Percentiles rank a stretch among this genome's conserved stretches.
Evolutionary conservation across 2,329 filamentous ascomycete species (phyloP).

Genomic region (Apiospora rasikravindrae): DNA sequence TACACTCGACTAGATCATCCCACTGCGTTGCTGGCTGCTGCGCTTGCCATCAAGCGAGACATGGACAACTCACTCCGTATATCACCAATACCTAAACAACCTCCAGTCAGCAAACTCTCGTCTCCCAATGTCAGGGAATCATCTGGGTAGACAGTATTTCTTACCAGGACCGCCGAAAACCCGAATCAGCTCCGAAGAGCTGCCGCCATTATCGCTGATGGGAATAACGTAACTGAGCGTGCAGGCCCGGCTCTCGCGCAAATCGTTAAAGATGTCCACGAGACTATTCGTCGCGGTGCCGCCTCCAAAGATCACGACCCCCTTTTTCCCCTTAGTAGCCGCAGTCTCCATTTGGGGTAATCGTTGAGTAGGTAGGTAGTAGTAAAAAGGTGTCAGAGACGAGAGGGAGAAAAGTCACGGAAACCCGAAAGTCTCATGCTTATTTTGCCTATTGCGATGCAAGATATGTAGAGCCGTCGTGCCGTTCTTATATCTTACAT

Average conservation of each 20-base stretch:
- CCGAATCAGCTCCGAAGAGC: slow-evolving; percentile 89
- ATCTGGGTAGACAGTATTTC: neutral
- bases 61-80: slow-evolving; percentile 36
- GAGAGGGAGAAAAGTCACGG: neutral
- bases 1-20: no score
- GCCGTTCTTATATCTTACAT: neutral
- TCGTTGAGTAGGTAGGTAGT: neutral
- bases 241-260: slow-evolving; percentile 69
- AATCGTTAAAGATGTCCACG: slow-evolving; percentile 82
- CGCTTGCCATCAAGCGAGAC: no score
- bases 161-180: slow-evolving; percentile 92
- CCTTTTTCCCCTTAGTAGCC: slow-evolving; percentile 42
- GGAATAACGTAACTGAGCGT: slow-evolving; percentile 86
- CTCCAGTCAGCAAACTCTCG: neutral
- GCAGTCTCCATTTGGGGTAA: neutral
- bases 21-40: no score
- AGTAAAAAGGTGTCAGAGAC: neutral
- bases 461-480: neutral
- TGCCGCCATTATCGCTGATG: slow-evolving; percentile 95
- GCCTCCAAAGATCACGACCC: slow-evolving; percentile 87
- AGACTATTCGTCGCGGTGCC: slow-evolving; percentile 94
- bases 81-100: slow-evolving; percentile 38
- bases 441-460: neutral
- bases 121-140: neutral
- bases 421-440: neutral